Base-by-base conservation (phyloP, 2,329 filamentous ascomycete species). In the Diaporthe eres region DNA sequence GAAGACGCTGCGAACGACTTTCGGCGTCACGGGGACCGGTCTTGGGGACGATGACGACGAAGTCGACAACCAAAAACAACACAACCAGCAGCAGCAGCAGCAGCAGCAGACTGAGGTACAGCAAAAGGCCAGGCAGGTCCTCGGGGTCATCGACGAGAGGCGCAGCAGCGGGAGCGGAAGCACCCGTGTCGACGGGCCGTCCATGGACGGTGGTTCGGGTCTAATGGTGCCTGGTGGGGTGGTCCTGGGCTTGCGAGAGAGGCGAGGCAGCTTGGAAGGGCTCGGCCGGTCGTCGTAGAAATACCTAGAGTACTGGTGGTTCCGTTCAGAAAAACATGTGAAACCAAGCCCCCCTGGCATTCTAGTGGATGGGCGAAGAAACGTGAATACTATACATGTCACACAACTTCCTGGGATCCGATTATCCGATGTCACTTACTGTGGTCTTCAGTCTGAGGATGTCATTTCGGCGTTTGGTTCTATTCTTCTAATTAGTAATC, bases 1-100 rank as follows among this genome's bases (percentile, higher is more conserved):
- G 44, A 74, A 65, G 42, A 75, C 71, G 25, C 61, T 75, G 22
- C 53, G 74, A 6, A 74, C 72, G 13, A 75, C 74, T 4, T 75
- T 75, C 17, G 74, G 74, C 34, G 71, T 67, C 31, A 12, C 47
- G 15, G 65, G 12, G 65, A 28, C 49, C 7, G 67, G 28, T n/a
- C 15, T 60, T 13, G 71, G 25, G 12, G 60, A 55, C 34, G 65
- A 55, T 8, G 58, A 47, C 13, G 47, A 70, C 34, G 47, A 42
- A 5, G n/a, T 7, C n/a, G 9, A 42, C 10, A 17, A 39, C 0
- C 34, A 70, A n/a, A 55, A 42, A 1, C 65, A 70, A 9, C 65
- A 22, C 17, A n/a, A 51, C 22, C 28, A 39, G 10, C 47, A 53
- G 15, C 63, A 70, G 22, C n/a, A 37, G 34, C 28, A 39, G 10